Percentiles rank a stretch among this genome's conserved stretches.
phyloP scores from a whole-genome alignment of 192 early-diverging fungal species.

The Entomortierella chlamydospora region DNA sequence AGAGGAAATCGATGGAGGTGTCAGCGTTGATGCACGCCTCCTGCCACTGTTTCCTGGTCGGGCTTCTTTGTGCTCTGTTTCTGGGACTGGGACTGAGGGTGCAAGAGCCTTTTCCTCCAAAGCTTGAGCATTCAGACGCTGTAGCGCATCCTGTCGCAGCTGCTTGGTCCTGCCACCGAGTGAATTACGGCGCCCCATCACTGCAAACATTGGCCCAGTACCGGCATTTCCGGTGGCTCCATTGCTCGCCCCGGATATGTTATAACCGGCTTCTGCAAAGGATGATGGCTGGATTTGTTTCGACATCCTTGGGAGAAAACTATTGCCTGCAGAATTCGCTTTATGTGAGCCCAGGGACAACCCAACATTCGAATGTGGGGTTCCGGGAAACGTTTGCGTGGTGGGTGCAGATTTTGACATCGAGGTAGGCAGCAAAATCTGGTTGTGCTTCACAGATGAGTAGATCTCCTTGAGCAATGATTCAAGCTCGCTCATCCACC shows the following conservation, averaged over 20 bases:
- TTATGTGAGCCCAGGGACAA: too few relatives aligned
- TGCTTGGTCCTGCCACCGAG: conserved; percentile 30
- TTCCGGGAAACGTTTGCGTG: conserved; percentile 3
- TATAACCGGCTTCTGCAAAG: conserved; percentile 2
- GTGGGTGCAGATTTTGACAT: not conserved
- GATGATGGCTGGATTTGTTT: conserved; percentile 21
- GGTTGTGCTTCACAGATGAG: conserved; percentile 67
- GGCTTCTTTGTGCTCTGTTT: too few relatives aligned
- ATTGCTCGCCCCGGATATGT: conserved; percentile 8
- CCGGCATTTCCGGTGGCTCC: not conserved
- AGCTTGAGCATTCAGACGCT: conserved; percentile 16
- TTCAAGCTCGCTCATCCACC: conserved; percentile 70
- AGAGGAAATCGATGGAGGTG: not conserved
- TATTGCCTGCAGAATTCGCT: conserved; percentile 1
- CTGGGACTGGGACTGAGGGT: not conserved
- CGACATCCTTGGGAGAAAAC: conserved; percentile 18
- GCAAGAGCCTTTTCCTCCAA: not conserved
- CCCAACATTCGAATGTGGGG: not conserved
- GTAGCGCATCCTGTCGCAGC: conserved; percentile 24
- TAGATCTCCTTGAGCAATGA: conserved; percentile 70
- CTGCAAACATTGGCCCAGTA: conserved; percentile 5
- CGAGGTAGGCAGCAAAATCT: conserved; percentile 61
- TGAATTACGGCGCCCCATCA: conserved; percentile 26
- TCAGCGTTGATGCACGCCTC: not conserved
- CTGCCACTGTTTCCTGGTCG: not conserved